phyloP scores from a whole-genome alignment of 768 basidiomycete genomes.

The Pisolithus microcarpus region DNA sequence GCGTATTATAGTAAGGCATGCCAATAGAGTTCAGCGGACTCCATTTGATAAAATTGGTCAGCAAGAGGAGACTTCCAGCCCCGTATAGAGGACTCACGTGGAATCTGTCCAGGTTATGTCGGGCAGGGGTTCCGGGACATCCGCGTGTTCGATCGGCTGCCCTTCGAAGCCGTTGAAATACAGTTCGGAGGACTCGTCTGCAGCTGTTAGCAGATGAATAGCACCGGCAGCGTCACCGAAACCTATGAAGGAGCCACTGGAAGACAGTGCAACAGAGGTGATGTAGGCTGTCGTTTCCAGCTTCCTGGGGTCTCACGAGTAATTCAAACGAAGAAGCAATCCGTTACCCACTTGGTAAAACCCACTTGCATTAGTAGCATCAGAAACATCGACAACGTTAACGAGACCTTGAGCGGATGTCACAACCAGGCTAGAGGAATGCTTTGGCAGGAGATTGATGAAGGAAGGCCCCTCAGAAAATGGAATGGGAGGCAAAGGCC shows the following conservation, averaged over 20 bases:
- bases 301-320: conserved; percentile 29
- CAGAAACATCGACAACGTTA: conserved; percentile 76
- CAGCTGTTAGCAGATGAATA: conserved; percentile 75
- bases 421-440: conserved; percentile 65
- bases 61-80: neutral
- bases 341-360: conserved; percentile 64
- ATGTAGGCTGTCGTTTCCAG: conserved; percentile 70
- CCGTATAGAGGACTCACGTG: conserved; percentile 49
- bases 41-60: neutral
- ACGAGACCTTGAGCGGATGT: conserved; percentile 78
- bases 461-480: conserved; percentile 86
- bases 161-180: conserved; percentile 91
- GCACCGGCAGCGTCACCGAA: conserved; percentile 85
- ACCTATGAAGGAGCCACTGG: conserved; percentile 85
- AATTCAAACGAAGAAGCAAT: neutral
- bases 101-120: conserved; percentile 74
- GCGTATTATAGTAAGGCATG: conserved; percentile 71
- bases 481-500: conserved; percentile 75
- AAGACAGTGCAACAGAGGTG: conserved; percentile 73
- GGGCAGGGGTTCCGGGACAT: conserved; percentile 58
- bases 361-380: conserved; percentile 58
- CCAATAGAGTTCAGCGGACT: conserved; percentile 84
- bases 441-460: conserved; percentile 70
- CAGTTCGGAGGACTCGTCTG: conserved; percentile 46
- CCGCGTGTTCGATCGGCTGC: conserved; percentile 79